These are phyloP conservation scores for Malassezia pachydermatis DNA, from an alignment of 1,284 basidiomycete species.

Conservation along the genomic window DNA sequence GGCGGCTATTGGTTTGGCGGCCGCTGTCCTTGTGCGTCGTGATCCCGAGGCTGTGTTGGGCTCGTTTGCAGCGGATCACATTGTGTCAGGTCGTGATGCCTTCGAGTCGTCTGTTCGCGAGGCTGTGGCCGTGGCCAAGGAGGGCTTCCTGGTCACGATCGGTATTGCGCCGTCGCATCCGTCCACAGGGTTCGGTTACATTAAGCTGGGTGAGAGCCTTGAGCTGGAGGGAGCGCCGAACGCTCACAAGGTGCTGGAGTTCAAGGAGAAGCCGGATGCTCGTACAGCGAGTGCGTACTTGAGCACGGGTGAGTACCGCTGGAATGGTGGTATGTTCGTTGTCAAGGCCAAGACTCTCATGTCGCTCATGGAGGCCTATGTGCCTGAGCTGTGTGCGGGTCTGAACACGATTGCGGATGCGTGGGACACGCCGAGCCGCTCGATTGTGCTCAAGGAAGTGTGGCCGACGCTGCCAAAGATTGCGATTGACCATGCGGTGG, in stretches of 20 bases:
- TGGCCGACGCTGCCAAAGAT: constrained; percentile 46
- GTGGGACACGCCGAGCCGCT: constrained; percentile 34
- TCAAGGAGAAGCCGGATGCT: constrained; percentile 49
- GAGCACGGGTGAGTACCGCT: constrained; percentile 44
- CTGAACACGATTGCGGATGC: constrained; percentile 34
- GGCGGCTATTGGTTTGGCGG: constrained; percentile 46
- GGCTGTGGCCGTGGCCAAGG: constrained; percentile 41
- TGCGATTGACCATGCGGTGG: constrained; percentile 47
- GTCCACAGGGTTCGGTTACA: constrained; percentile 47
- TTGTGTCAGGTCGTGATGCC: constrained; percentile 44
- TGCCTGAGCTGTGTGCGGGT: constrained; percentile 40
- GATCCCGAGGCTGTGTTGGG: constrained; percentile 45
- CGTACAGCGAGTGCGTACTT: constrained; percentile 44
- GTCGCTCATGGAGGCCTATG: constrained; percentile 29
- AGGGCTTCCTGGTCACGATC: constrained; percentile 46
- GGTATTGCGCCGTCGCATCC: constrained; percentile 47
- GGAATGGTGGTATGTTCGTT: constrained; percentile 49
- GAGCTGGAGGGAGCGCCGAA: constrained; percentile 34
- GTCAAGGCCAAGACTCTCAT: constrained; percentile 42
- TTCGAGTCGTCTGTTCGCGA: constrained; percentile 45
- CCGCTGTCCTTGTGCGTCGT: constrained; percentile 38
- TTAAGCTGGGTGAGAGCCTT: constrained; percentile 45
- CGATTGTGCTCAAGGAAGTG: constrained; percentile 25
- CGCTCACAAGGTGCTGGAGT: constrained; percentile 41
- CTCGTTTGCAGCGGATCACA: constrained; percentile 47